Base-by-base conservation (phyloP, 1,284 basidiomycete genomes). In the Ceratobasidium sp. region DNA sequence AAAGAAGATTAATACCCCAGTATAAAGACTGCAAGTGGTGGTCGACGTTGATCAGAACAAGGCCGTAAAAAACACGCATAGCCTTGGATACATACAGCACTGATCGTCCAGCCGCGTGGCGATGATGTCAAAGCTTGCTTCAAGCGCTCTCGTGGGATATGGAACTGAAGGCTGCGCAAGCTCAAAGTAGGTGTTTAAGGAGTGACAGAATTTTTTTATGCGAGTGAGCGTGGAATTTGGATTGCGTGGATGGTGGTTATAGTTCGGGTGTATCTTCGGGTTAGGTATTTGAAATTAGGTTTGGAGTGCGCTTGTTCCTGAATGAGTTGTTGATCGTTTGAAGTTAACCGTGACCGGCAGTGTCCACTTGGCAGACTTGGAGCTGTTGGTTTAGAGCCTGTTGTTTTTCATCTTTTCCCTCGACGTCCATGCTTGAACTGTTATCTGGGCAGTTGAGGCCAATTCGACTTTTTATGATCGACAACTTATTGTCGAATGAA, bases 71-170 rank as follows among this genome's bases (percentile, higher is more conserved):
- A 63, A 40, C 60, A 33, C 60, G 60, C 60, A 63, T 63, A 40
- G 28, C 60, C 60, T 40, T 63, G 60, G 33, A 40, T 63, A 63
- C 60, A 13, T 4, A 63, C 60, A n/a, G n/a, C n/a, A 33, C 39
- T 51, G 56, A 33, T 33, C 33, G 33, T 33, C 33, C 33, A 33
- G 33, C 33, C 33, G n/a, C 20, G 60, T 63, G 60, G 60, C 60
- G 39, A 40, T 63, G 60, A 28, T 51, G 28, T 20, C 28, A 39
- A 40, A 33, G 33, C 33, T 33, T 33, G 39, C 39, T 28, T 26
- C 23, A 7, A 26, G 23, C 18, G 46, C 10, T 49, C 46, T 15
- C 15, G 49, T 20, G n/a, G n/a, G 49, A 51, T 20, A 51, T n/a
- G 49, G 49, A 51, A 51, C 13, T 51, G 4, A 18, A 18, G 12